Percentiles rank a stretch among this genome's conserved stretches.
Conservation (phyloP, 176 grass and related monocot genomes). For the Otatea glauca region DNA sequence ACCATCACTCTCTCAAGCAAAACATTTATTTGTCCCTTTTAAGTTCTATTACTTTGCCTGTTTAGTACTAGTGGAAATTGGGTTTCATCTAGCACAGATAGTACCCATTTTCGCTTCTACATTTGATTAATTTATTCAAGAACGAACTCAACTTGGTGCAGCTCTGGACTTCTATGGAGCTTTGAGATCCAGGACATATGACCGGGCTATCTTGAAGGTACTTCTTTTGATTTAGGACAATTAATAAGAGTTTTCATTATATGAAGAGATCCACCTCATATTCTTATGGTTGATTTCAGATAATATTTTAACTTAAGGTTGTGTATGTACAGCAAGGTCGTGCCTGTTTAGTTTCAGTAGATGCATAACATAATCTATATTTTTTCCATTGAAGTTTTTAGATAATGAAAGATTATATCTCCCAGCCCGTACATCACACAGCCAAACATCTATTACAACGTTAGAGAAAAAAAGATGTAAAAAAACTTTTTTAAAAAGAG, state of each 20-base stretch:
- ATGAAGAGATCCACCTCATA: constrained; percentile 22
- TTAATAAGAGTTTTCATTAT: not conserved
- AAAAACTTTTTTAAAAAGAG: no score
- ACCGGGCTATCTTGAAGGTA: constrained; percentile 84
- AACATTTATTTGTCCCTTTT: not conserved
- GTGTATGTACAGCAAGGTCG: constrained; percentile 2
- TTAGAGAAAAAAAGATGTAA: no score
- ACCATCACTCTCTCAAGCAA: not conserved
- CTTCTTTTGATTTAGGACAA: constrained; percentile 11
- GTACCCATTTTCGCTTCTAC: not conserved
- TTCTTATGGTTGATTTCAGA: not conserved
- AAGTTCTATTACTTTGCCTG: not conserved
- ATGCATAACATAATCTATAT: not conserved
- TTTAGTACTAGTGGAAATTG: not conserved
- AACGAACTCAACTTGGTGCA: constrained; percentile 43
- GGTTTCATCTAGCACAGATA: not conserved
- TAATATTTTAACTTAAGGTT: not conserved
- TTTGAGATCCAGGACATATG: constrained; percentile 90
- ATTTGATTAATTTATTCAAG: constrained; percentile 31
- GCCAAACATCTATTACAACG: no score
- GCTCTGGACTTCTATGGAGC: constrained; percentile 95
- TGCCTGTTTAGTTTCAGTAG: not conserved
- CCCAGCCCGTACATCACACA: no score
- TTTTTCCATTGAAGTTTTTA: not conserved
- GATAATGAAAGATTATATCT: not conserved